These are phyloP conservation scores for Diaporthe vexans DNA, from an alignment of 2,329 filamentous ascomycete genomes.

Conservation along the genomic window DNA sequence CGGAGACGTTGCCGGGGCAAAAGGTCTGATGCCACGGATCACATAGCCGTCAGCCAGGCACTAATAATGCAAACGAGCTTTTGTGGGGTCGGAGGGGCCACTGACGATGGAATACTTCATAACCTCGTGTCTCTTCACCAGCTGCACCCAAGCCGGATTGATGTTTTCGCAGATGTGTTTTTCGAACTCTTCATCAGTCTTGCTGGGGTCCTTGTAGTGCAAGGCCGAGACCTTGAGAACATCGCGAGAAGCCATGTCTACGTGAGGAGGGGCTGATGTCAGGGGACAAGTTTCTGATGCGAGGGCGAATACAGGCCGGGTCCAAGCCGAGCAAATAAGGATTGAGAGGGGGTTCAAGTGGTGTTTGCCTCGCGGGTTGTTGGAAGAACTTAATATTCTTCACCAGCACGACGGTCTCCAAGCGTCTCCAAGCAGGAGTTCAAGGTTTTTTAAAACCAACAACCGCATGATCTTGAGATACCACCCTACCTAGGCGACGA, in stretches of 20 bases:
- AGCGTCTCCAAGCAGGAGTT: too few species aligned
- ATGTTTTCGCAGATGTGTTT: slow-evolving; percentile 1
- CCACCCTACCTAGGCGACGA: too few species aligned
- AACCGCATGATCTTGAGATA: too few species aligned
- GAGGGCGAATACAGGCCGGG: too few species aligned
- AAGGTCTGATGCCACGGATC: neutral
- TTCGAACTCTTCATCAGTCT: neutral
- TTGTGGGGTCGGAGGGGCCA: neutral
- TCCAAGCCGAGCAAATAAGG: too few species aligned
- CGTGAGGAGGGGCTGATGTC: neutral
- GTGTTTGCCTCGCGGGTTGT: too few species aligned
- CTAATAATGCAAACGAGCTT: too few species aligned
- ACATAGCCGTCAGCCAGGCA: neutral
- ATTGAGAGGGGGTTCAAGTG: too few species aligned
- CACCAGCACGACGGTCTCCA: too few species aligned
- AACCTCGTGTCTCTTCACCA: neutral
- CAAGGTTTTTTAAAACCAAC: too few species aligned
- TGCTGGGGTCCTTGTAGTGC: neutral
- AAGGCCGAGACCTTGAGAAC: slow-evolving; percentile 5
- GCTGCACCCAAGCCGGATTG: neutral
- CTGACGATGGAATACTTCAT: slow-evolving; percentile 2
- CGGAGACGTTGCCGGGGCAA: neutral
- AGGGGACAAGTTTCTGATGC: neutral
- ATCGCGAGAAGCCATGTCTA: neutral
- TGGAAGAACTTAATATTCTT: too few species aligned